Base-by-base conservation (phyloP, 345 rosid species). In the Gossypium herbaceum region DNA sequence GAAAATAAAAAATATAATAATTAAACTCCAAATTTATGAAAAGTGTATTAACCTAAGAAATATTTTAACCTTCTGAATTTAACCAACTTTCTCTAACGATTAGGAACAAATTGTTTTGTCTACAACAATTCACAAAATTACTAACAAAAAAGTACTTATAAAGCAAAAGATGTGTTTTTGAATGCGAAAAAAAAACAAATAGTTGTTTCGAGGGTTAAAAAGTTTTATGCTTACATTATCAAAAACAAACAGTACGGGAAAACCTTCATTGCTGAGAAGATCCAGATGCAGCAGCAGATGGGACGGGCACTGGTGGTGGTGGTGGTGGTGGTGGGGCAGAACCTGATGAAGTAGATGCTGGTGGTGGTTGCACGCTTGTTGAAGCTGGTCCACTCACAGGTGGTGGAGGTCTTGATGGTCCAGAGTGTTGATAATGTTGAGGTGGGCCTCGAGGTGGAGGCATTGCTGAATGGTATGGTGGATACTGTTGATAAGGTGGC, bases 401-500 rank as follows among this genome's bases (percentile, higher is more conserved):
- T 11, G 88, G 74, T 34, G 76, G 75, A 20, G 89, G 45, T 48
- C 79, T 83, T 20, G 85, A 76, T 44, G 83, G 84, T 2, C 39
- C 79, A 27, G 86, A 25, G 68, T 83, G 87, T 58, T 79, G 83
- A 58, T 86, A 86, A 24, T 81, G 91, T 29, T 81, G 86, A 51
- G 81, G 84, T 19, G 79, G 85, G 0, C 61, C 76, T 9, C 77
- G 87, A 50, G 89, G 86, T 15, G 82, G 86, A 12, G 84, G 85
- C 76, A 77, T 60, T 15, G 82, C 80, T 27, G 85, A 63, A 72
- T 79, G 89, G 71, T 84, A 88, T 24, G 86, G 83, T 61, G 90
- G 88, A 60, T 88, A 86, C 78, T 87, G 95, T 76, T 88, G 97
- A 79, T 89, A 88, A 29, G 92, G 85, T 22, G 81, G 89, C 58